Percentiles rank a stretch among this genome's conserved stretches.
These are phyloP conservation scores for Leishmania lainsoni DNA, from an alignment of 208 protist species.

Conservation along the genomic window DNA sequence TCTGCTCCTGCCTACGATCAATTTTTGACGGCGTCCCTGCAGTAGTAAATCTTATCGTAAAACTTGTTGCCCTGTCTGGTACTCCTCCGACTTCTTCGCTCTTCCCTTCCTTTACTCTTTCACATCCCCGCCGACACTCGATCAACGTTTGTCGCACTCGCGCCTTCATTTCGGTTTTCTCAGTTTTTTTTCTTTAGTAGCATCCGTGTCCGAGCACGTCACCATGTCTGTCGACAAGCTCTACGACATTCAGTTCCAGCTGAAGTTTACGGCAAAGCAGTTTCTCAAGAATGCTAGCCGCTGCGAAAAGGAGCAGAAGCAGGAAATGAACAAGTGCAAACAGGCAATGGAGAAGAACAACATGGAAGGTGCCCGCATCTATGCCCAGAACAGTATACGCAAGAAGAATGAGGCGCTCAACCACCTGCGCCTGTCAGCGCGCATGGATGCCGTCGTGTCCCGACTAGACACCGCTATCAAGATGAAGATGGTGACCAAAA, in stretches of 20 bases:
- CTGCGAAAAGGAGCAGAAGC: conserved; percentile 94
- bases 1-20: background rate
- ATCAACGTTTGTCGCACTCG: background rate
- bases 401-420: conserved; percentile 98
- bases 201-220: background rate
- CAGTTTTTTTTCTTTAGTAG: background rate
- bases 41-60: background rate
- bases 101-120: background rate
- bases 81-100: background rate
- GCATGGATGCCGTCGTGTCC: conserved; percentile 96
- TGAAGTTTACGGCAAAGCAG: conserved; percentile 97
- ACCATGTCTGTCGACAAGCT: conserved; percentile 83
- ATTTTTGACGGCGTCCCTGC: background rate
- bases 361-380: conserved; percentile 97
- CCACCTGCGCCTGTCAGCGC: conserved; percentile 94
- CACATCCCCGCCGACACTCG: background rate
- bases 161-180: background rate
- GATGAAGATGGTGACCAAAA: conserved; percentile 94
- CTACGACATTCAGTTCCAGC: conserved; percentile 94
- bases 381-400: conserved; percentile 98
- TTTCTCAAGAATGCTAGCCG: conserved; percentile 87
- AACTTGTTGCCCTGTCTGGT: background rate
- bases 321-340: conserved; percentile 93
- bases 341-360: conserved; percentile 97
- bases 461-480: conserved; percentile 96